Conservation (phyloP, 768 basidiomycete genomes). For the Leccinum ochraceum region DNA sequence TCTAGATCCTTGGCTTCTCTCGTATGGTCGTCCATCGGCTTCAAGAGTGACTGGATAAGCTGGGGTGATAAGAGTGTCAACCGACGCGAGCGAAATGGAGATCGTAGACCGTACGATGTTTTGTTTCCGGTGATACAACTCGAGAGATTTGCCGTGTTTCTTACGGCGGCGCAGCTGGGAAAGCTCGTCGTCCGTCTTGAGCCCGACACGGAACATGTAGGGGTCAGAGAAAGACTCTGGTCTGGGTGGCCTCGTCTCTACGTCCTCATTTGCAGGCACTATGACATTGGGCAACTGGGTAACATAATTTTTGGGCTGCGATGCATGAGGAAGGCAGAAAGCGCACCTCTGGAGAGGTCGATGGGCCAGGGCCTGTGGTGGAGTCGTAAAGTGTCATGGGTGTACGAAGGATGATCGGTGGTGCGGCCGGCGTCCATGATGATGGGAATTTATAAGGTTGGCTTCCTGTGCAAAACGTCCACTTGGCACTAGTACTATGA, state of each 20-base stretch:
- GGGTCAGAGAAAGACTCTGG: constrained; percentile 53
- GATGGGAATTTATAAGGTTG: too few species aligned
- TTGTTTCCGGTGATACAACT: constrained; percentile 66
- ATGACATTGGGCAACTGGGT: constrained; percentile 2
- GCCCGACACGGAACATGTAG: constrained; percentile 59
- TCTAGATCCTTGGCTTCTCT: constrained; percentile 75
- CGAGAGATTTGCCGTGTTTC: constrained; percentile 62
- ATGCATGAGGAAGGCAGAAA: not conserved
- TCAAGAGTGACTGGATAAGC: constrained; percentile 82
- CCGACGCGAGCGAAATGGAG: not conserved
- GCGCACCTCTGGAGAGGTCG: constrained; percentile 13
- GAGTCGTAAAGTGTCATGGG: constrained; percentile 13
- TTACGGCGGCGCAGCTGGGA: constrained; percentile 54
- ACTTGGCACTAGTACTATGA: too few species aligned
- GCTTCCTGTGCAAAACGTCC: too few species aligned
- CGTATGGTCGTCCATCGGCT: constrained; percentile 88
- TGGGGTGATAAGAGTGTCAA: constrained; percentile 32
- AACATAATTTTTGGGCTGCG: not conserved
- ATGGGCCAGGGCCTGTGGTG: constrained; percentile 15
- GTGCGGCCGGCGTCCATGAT: too few species aligned
- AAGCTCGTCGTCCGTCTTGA: constrained; percentile 65
- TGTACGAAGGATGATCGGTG: not conserved
- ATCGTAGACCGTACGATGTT: constrained; percentile 55
- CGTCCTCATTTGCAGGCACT: not conserved
- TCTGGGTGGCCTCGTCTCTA: constrained; percentile 43